phyloP scores from a whole-genome alignment of 331 rosid genomes.

The Rhamnella rubrinervis region DNA sequence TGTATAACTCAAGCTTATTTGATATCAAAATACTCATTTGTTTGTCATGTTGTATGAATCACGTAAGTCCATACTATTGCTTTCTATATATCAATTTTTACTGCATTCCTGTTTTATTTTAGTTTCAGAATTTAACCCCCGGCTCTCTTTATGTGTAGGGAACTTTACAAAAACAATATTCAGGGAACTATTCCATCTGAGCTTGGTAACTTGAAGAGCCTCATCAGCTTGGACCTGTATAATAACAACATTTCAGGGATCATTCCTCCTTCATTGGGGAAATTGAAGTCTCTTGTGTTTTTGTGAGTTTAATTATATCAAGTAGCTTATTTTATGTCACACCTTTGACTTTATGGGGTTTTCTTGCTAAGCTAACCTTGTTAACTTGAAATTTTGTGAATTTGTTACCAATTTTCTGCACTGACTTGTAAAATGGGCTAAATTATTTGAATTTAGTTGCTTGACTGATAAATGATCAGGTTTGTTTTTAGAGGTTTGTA shows the following conservation, averaged over 20 bases:
- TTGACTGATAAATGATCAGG: not conserved
- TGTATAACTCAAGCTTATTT: not conserved
- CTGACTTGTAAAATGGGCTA: conserved; percentile 1
- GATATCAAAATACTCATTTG: not conserved
- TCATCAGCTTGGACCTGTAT: conserved; percentile 88
- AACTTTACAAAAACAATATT: conserved; percentile 88
- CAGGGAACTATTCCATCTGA: conserved; percentile 83
- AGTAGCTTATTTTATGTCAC: not conserved
- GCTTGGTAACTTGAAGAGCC: conserved; percentile 80
- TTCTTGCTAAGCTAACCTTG: conserved; percentile 5
- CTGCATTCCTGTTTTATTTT: not conserved
- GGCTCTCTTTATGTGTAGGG: conserved; percentile 47
- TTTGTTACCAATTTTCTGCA: not conserved
- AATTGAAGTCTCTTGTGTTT: conserved; percentile 85
- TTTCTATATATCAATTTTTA: not conserved
- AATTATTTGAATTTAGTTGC: not conserved
- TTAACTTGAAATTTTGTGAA: not conserved
- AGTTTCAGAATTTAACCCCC: not conserved
- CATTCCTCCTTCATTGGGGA: conserved; percentile 75
- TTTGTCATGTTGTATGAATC: not conserved
- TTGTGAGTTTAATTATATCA: conserved; percentile 55
- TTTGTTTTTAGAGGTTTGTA: not conserved
- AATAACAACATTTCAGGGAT: conserved; percentile 84
- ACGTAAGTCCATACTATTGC: no score
- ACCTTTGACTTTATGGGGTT: not conserved